Conservation (phyloP, 495 filamentous ascomycete genomes). For the Aspergillus avenaceus region DNA sequence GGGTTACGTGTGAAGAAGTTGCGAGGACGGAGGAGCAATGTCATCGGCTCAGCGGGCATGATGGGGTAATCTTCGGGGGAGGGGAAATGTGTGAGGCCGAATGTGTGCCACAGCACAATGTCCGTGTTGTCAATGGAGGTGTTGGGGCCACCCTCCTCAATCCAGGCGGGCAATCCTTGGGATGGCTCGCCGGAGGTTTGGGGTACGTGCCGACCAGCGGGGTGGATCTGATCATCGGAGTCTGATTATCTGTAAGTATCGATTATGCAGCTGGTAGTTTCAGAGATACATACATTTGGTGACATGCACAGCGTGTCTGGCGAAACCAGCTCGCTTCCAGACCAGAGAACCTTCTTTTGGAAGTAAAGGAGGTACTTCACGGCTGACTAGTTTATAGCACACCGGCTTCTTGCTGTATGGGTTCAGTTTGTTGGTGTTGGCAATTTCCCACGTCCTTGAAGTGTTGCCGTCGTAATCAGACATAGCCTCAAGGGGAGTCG, state of each 20-base stretch:
- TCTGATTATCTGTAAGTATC: slow-evolving; percentile 44
- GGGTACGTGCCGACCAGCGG: slow-evolving; percentile 89
- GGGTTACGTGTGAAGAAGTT: slow-evolving; percentile 89
- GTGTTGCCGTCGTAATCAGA: slow-evolving; percentile 80
- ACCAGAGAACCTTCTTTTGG: slow-evolving; percentile 81
- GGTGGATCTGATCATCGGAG: slow-evolving; percentile 80
- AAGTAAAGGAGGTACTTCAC: slow-evolving; percentile 75
- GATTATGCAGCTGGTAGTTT: background rate
- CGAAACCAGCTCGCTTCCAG: slow-evolving; percentile 93
- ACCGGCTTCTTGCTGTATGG: slow-evolving; percentile 81
- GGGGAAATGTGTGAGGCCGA: slow-evolving; percentile 90
- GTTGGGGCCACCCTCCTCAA: slow-evolving; percentile 59
- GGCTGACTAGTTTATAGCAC: slow-evolving; percentile 87
- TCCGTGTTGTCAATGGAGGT: slow-evolving; percentile 78
- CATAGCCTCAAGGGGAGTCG: slow-evolving; percentile 64
- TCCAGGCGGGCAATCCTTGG: slow-evolving; percentile 76
- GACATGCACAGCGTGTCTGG: slow-evolving; percentile 85
- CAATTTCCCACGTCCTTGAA: slow-evolving; percentile 86
- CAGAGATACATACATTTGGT: slow-evolving; percentile 71
- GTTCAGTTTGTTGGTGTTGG: slow-evolving; percentile 79
- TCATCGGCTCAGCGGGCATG: slow-evolving; percentile 93
- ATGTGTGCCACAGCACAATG: slow-evolving; percentile 94
- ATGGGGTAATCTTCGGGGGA: slow-evolving; percentile 90
- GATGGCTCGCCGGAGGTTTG: slow-evolving; percentile 87
- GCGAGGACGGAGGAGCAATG: slow-evolving; percentile 72